Percentiles rank a stretch among this genome's conserved stretches.
These are phyloP conservation scores for Sugiyamaella novakii DNA, from an alignment of 1,139 yeast species.

Conservation along the genomic window DNA sequence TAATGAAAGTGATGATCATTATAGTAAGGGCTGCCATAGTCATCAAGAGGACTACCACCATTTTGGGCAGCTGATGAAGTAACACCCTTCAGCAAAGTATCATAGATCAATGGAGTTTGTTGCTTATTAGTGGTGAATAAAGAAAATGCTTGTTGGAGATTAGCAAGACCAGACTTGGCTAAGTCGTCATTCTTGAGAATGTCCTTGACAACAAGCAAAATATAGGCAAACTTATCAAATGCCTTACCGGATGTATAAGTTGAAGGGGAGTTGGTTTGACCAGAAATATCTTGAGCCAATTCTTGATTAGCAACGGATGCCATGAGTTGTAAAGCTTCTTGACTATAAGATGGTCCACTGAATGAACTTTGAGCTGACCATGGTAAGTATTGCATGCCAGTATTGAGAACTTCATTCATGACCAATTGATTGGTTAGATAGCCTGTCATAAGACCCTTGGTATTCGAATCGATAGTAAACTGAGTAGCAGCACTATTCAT, in stretches of 20 bases:
- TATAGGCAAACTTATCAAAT: conserved; percentile 74
- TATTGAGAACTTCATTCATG: conserved; percentile 55
- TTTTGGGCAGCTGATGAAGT: conserved; percentile 62
- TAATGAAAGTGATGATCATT: conserved; percentile 85
- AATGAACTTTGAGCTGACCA: conserved; percentile 48
- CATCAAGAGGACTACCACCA: conserved; percentile 54
- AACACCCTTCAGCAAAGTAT: conserved; percentile 65
- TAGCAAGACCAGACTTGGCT: conserved; percentile 51
- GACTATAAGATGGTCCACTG: conserved; percentile 48
- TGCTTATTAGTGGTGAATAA: conserved; percentile 55
- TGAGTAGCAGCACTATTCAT: conserved; percentile 50
- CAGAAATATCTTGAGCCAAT: conserved; percentile 56
- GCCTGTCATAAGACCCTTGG: conserved; percentile 70
- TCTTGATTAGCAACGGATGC: conserved; percentile 61
- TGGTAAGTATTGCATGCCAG: conserved; percentile 61
- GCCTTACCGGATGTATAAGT: conserved; percentile 71
- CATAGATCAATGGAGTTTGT: conserved; percentile 65
- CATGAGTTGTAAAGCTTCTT: conserved; percentile 54
- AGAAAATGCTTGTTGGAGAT: conserved; percentile 57
- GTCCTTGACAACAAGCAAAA: conserved; percentile 63
- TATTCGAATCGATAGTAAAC: conserved; percentile 55
- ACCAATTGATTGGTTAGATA: conserved; percentile 54
- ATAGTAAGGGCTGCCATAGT: conserved; percentile 69
- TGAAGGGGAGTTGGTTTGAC: conserved; percentile 52
- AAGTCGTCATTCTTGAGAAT: conserved; percentile 57